Conservation (phyloP, 208 protist species). For the Leishmania major region DNA sequence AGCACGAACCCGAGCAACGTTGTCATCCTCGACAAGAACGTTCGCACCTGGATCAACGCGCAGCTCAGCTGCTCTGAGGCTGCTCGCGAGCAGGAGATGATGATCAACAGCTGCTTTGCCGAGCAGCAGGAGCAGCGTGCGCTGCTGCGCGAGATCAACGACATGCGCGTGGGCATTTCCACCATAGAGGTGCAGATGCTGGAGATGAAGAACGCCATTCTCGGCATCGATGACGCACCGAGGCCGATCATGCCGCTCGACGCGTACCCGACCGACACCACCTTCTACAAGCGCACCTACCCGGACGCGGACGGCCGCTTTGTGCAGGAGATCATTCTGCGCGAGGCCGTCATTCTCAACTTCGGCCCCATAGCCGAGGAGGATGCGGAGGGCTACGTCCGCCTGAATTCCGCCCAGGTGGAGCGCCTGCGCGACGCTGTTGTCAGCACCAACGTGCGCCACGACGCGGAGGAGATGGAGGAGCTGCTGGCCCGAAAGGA, state of each 20-base stretch:
- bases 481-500: slow-evolving; percentile 46
- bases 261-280: slow-evolving; percentile 41
- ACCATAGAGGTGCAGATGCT: slow-evolving; percentile 58
- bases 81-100: slow-evolving; percentile 49
- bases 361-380: slow-evolving; percentile 50
- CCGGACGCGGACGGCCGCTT: slow-evolving; percentile 46
- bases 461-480: slow-evolving; percentile 74
- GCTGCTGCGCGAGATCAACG: slow-evolving; percentile 75
- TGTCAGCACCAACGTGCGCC: slow-evolving; percentile 39
- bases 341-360: slow-evolving; percentile 59
- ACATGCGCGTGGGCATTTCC: slow-evolving; percentile 67
- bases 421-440: slow-evolving; percentile 42
- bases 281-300: slow-evolving; percentile 65
- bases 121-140: slow-evolving; percentile 78
- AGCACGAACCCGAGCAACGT: slow-evolving; percentile 24
- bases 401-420: slow-evolving; percentile 44
- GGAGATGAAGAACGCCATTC: slow-evolving; percentile 58
- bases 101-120: slow-evolving; percentile 68
- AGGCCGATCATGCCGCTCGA: slow-evolving; percentile 49
- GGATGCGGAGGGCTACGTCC: slow-evolving; percentile 61
- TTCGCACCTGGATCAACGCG: slow-evolving; percentile 64
- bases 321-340: slow-evolving; percentile 68
- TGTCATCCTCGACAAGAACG: slow-evolving; percentile 31
- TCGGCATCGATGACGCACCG: slow-evolving; percentile 36
- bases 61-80: slow-evolving; percentile 69